phyloP scores from a whole-genome alignment of 129 eudicot species.

The Ambrosia artemisiifolia region DNA sequence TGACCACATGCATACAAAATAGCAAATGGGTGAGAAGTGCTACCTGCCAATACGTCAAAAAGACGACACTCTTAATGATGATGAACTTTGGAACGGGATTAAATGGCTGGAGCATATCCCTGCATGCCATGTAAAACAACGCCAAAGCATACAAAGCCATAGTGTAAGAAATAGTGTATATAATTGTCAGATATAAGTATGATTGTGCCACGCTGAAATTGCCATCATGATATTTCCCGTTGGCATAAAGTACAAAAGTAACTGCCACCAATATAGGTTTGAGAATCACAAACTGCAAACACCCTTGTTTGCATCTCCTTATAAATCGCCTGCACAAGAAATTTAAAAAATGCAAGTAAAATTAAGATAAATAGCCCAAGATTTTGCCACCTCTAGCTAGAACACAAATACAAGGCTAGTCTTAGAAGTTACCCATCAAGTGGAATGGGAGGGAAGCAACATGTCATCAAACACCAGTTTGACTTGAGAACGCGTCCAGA shows the following conservation, averaged over 20 bases:
- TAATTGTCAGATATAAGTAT: constrained; percentile 79
- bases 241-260: constrained; percentile 72
- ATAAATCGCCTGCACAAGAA: constrained; percentile 81
- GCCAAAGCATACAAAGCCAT: constrained; percentile 80
- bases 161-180: constrained; percentile 75
- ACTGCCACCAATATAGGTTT: constrained; percentile 73
- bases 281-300: constrained; percentile 92
- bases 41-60: constrained; percentile 98
- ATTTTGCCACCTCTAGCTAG: no score
- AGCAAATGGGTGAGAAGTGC: constrained; percentile 2
- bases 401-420: neutral
- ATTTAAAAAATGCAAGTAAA: constrained; percentile 10
- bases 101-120: constrained; percentile 83
- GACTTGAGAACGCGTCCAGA: constrained; percentile 70
- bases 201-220: constrained; percentile 70
- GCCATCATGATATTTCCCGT: constrained; percentile 83
- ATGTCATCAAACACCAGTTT: constrained; percentile 81
- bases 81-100: constrained; percentile 92
- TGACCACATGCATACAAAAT: constrained; percentile 8
- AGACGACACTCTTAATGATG: constrained; percentile 82
- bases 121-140: constrained; percentile 86
- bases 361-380: neutral
- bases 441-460: constrained; percentile 83
- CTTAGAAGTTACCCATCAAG: constrained; percentile 67
- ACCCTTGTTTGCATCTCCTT: constrained; percentile 90